A percentile compares a stretch with the other conserved stretches of the same genome.
These are phyloP conservation scores for Neocucurbitaria cava DNA, from an alignment of 2,329 filamentous ascomycete species.

Conservation along the genomic window DNA sequence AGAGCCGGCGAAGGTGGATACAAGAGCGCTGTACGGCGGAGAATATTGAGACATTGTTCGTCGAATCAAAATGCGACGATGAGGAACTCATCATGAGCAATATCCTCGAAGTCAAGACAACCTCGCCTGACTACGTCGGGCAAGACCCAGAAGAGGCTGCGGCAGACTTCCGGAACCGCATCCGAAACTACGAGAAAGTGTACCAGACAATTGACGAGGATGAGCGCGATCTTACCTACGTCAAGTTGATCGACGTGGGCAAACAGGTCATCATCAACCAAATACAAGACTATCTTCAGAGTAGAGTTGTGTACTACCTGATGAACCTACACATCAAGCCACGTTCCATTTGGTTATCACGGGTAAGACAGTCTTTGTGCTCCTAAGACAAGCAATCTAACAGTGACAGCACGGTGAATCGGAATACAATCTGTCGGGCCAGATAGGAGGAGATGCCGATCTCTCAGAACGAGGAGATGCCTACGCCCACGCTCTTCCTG, in stretches of 20 bases:
- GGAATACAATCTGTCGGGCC: constrained; percentile 84
- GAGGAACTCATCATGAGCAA: constrained; percentile 98
- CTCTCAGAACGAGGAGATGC: constrained; percentile 85
- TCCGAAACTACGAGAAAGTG: constrained; percentile 95
- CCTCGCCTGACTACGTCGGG: constrained; percentile 90
- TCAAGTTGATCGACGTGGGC: constrained; percentile 96
- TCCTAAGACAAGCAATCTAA: constrained; percentile 16
- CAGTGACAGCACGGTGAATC: constrained; percentile 84
- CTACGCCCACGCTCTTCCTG: constrained; percentile 85
- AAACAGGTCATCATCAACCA: constrained; percentile 97
- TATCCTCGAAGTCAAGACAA: constrained; percentile 96
- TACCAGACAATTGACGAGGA: constrained; percentile 93
- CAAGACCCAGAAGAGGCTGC: constrained; percentile 93
- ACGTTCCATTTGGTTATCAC: constrained; percentile 93
- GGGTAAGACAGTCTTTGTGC: constrained; percentile 64
- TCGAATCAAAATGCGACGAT: constrained; percentile 96
- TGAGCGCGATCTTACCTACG: constrained; percentile 87
- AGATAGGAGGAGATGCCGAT: constrained; percentile 91
- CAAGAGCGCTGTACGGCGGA: constrained; percentile 77
- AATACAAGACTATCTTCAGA: constrained; percentile 96
- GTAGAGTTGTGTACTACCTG: constrained; percentile 94
- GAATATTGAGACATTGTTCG: constrained; percentile 88
- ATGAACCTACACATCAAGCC: constrained; percentile 99
- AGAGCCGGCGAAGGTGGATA: constrained; percentile 88
- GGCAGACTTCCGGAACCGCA: constrained; percentile 89